Base-by-base conservation (phyloP, 2,329 filamentous ascomycete species). In the Didymella exigua region DNA sequence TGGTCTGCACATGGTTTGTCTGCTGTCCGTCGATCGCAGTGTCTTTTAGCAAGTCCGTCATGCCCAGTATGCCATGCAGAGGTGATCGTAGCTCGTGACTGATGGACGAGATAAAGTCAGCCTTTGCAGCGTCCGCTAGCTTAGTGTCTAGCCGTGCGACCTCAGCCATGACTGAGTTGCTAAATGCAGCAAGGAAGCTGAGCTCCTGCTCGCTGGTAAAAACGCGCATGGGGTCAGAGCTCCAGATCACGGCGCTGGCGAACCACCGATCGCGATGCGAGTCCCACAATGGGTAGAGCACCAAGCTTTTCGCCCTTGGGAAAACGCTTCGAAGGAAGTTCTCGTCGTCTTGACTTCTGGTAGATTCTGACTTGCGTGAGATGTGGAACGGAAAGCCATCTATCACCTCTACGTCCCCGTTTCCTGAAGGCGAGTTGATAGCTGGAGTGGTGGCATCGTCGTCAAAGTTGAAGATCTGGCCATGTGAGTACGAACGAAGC, bases 11-110 rank as follows among this genome's bases (percentile, higher is more conserved):
- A 49, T 75, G 72, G 19, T 59, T 69, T 3, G 86, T 46, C 76
- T 83, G 70, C 38, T 73, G 68, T 18, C 58, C 55, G 14, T 74
- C 70, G 9, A 71, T 65, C 7, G 49, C n/a, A 2, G 70, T 71
- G 23, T 72, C 69, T 42, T 70, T 69, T 3, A 75, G 56, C 7
- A 75, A 49, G 52, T 74, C 72, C 7, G 65, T 69, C 61, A 72
- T 72, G 0, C 82, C 79, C 0, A 87, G 71, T 27, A 87, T 81
- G 2, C 85, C 85, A 50, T 88, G 85, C 0, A 88, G 73, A 0
- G 85, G 85, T 2, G 82, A 85, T 4, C 85, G 77, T 13, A 88
- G 71, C 64, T 88, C 85, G 62, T 88, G 85, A 3, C 82, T 85
- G 5, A 88, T 79, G 1, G 82, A 86, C 0, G 82, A 81, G 7